A percentile compares a stretch with the other conserved stretches of the same genome.
phyloP scores from a whole-genome alignment of 805 yeast species.

The Grigorovia humatica region DNA sequence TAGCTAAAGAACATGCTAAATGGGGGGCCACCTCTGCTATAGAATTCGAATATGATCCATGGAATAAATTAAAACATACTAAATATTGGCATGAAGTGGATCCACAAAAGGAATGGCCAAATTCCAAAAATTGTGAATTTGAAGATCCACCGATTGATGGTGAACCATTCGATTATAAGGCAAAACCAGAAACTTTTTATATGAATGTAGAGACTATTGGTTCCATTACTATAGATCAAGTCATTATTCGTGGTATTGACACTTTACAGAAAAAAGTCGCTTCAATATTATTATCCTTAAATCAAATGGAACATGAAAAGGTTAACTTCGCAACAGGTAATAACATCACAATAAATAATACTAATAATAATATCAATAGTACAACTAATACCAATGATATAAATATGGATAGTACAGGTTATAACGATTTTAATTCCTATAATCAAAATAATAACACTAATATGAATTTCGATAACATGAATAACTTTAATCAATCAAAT shows the following conservation, averaged over 20 bases:
- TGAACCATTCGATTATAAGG: slow-evolving; percentile 75
- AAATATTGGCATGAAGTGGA: slow-evolving; percentile 93
- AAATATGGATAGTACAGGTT: neutral
- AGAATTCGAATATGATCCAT: slow-evolving; percentile 97
- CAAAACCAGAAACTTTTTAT: slow-evolving; percentile 73
- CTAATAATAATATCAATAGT: slow-evolving; percentile 7
- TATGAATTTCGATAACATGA: neutral
- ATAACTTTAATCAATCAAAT: neutral
- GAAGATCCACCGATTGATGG: slow-evolving; percentile 91
- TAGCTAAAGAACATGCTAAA: slow-evolving; percentile 94
- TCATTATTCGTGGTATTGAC: slow-evolving; percentile 72
- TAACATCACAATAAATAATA: slow-evolving; percentile 3
- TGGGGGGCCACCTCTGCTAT: slow-evolving; percentile 97
- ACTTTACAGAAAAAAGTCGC: slow-evolving; percentile 88
- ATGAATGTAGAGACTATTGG: slow-evolving; percentile 91
- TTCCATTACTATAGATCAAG: slow-evolving; percentile 77
- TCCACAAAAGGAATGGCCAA: slow-evolving; percentile 90
- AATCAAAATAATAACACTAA: neutral
- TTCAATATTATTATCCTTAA: slow-evolving; percentile 66
- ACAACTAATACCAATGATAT: neutral
- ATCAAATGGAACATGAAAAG: slow-evolving; percentile 33
- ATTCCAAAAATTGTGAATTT: slow-evolving; percentile 77
- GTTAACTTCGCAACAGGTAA: slow-evolving; percentile 30
- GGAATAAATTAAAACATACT: slow-evolving; percentile 93
- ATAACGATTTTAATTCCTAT: neutral